phyloP scores from a whole-genome alignment of 441 rosid genomes.

The Breynia disticha region DNA sequence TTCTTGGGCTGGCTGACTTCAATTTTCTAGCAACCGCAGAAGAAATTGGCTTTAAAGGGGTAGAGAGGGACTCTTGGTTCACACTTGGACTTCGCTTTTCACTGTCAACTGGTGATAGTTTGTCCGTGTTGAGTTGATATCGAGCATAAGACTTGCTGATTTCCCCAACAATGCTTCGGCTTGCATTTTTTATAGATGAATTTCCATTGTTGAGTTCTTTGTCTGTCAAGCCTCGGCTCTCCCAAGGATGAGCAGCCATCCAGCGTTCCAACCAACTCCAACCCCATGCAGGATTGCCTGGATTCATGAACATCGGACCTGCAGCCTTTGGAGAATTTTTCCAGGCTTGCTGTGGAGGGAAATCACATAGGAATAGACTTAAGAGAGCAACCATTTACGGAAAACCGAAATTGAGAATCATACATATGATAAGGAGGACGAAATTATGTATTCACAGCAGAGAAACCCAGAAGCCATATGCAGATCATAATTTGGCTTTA shows the following conservation, averaged over 20 bases:
- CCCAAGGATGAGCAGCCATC: constrained; percentile 91
- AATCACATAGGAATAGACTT: constrained; percentile 3
- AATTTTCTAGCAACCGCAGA: constrained; percentile 35
- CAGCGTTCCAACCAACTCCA: constrained; percentile 99
- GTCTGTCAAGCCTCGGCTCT: constrained; percentile 35
- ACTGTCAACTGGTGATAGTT: constrained; percentile 39
- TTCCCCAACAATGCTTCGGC: constrained; percentile 46
- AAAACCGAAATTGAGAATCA: not conserved
- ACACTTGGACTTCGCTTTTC: constrained; percentile 31
- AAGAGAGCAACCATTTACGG: not conserved
- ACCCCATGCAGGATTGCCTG: constrained; percentile 83
- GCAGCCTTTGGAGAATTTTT: constrained; percentile 37
- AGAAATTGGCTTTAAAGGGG: constrained; percentile 44
- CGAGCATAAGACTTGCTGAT: constrained; percentile 56
- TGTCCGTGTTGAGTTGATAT: constrained; percentile 54
- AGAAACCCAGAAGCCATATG: too few species aligned
- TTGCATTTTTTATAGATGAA: constrained; percentile 40
- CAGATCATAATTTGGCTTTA: too few species aligned
- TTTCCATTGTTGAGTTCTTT: constrained; percentile 40
- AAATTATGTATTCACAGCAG: too few species aligned
- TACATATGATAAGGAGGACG: too few species aligned
- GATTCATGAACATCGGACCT: constrained; percentile 58
- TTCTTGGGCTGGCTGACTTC: constrained; percentile 47
- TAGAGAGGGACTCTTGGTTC: constrained; percentile 43
- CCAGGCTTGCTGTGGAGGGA: constrained; percentile 45